A percentile compares a stretch with the other conserved stretches of the same genome.
Conservation (phyloP, 305 asterid species). For the Solanum hybrid region DNA sequence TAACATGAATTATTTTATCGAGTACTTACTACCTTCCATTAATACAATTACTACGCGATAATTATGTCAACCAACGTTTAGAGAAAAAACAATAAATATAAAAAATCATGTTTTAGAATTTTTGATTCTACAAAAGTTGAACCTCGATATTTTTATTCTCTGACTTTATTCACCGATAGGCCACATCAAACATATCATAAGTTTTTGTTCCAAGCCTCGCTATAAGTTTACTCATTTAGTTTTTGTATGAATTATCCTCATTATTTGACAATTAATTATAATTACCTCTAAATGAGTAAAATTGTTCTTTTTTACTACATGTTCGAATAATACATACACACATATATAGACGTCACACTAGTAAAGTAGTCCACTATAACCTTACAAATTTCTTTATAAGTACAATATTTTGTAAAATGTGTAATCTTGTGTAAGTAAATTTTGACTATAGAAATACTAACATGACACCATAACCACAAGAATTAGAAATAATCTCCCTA, state of each 20-base stretch:
- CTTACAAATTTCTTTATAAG: neutral
- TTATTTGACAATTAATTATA: neutral
- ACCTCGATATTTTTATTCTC: neutral
- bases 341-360: neutral
- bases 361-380: neutral
- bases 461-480: conserved; percentile 17
- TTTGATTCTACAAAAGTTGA: neutral
- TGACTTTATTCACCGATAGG: neutral
- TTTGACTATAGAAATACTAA: neutral
- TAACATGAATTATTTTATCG: neutral
- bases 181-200: neutral
- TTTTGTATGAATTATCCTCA: neutral
- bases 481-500: conserved; percentile 25
- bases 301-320: neutral
- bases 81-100: neutral
- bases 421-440: neutral
- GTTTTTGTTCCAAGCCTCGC: neutral
- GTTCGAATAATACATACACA: neutral
- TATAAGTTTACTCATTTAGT: neutral
- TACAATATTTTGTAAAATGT: neutral
- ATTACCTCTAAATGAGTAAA: neutral
- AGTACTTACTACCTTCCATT: neutral
- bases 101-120: neutral
- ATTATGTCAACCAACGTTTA: neutral
- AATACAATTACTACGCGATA: neutral